Base-by-base conservation (phyloP, 345 rosid species). In the Lagerstroemia speciosa region DNA sequence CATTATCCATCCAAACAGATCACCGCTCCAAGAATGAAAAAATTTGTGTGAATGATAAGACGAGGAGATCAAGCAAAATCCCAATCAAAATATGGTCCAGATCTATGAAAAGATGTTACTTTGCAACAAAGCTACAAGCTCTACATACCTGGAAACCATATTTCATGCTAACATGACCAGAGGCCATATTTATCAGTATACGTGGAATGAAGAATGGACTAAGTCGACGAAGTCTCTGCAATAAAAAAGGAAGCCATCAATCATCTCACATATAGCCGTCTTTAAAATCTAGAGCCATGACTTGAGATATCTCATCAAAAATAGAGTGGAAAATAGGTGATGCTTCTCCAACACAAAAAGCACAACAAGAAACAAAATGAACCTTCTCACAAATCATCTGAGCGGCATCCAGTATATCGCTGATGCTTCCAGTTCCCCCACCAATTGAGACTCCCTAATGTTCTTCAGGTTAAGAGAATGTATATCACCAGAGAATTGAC, bases 191-290 rank as follows among this genome's bases (percentile, higher is more conserved):
- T 70, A 94, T 89, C 71, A 94, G 78, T 83, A 94, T 94, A 48
- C 97, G 75, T 31, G 99, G 99, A 64, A 91, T 87, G 84, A 94
- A 94, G 76, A 83, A 94, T 6, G 99, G 99, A 79, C 99, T 91
- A 64, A 93, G 87, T 76, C 96, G 83, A 46, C 92, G 93, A 77
- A 87, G 81, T 58, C 82, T 83, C 99, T 93, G 92, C 78, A 74
- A 67, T 57, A 69, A 75, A 78, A 77, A 77, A 53, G 68, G 60
- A 31, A 38, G 29, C 55, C 69, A 63, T 52, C 65, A 16, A 38
- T 65, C 68, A 27, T 45, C n/a, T n/a, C 67, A 78, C 67, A 46
- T 67, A 60, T 14, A 64, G 27, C 34, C 3, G 12, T 58, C 63
- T 14, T 26, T 53, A 53, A 53, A 53, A 58, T 27, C 63, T 29